Evolutionary conservation across 352 stramenopile genomes (phyloP).

Genomic region (Phytophthora uliginosa): DNA sequence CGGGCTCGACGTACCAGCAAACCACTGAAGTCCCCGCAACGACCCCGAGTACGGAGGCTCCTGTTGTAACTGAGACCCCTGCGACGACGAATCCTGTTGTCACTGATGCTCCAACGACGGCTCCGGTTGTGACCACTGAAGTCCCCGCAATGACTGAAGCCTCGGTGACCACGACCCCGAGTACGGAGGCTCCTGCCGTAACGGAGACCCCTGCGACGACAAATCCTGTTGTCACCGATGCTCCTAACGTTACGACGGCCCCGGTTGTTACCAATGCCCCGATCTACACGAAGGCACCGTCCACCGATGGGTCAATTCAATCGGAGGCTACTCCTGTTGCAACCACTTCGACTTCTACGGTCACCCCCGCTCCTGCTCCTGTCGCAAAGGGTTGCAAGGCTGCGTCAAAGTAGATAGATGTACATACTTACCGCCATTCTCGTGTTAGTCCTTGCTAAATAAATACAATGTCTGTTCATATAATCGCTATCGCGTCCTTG

Average conservation of each 20-base stretch:
- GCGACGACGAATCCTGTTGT: slow-evolving; percentile 9
- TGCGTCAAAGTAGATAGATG: slow-evolving; percentile 9
- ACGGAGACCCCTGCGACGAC: slow-evolving; percentile 7
- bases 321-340: slow-evolving; percentile 13
- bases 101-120: slow-evolving; percentile 18
- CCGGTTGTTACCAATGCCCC: neutral
- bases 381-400: slow-evolving; percentile 20
- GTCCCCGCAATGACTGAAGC: slow-evolving; percentile 5
- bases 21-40: slow-evolving; percentile 8
- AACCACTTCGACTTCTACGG: slow-evolving; percentile 12
- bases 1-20: slow-evolving; percentile 13
- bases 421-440: neutral
- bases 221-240: slow-evolving; percentile 6
- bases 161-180: neutral
- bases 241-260: neutral
- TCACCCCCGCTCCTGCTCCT: slow-evolving; percentile 2
- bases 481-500: no score
- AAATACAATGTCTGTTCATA: neutral
- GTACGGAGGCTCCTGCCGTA: neutral
- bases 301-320: slow-evolving; percentile 19
- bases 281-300: slow-evolving; percentile 3
- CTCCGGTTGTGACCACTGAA: neutral
- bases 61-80: neutral
- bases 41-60: neutral
- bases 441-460: no score